phyloP scores from a whole-genome alignment of 2,329 filamentous ascomycete species.

The Pseudogymnoascus sp. region DNA sequence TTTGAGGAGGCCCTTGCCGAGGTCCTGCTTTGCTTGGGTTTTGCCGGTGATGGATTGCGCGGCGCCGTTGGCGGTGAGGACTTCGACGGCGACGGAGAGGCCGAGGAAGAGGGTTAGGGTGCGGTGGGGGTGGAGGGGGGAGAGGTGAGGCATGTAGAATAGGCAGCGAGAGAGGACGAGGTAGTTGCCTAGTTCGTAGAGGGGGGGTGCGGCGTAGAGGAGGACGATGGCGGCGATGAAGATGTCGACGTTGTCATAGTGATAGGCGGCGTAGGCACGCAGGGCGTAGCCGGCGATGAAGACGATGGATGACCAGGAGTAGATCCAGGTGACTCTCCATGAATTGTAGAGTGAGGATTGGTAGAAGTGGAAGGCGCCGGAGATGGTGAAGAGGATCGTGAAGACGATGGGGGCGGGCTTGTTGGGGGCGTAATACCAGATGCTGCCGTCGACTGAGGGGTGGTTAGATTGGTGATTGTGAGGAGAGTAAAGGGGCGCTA shows the following conservation, averaged over 20 bases:
- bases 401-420: constrained; percentile 47
- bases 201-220: constrained; percentile 33
- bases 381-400: constrained; percentile 38
- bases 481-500: background rate
- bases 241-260: constrained; percentile 39
- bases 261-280: constrained; percentile 43
- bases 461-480: background rate
- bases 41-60: constrained; percentile 40
- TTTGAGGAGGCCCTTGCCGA: constrained; percentile 41
- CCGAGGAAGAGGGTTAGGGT: constrained; percentile 39
- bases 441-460: constrained; percentile 26
- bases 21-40: constrained; percentile 29
- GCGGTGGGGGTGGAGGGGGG: constrained; percentile 40
- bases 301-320: constrained; percentile 45
- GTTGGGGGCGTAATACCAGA: constrained; percentile 45
- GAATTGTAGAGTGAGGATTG: constrained; percentile 48
- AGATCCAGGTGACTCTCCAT: constrained; percentile 46
- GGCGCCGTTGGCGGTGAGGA: constrained; percentile 41
- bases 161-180: constrained; percentile 51
- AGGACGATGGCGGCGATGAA: constrained; percentile 35
- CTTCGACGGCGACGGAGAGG: constrained; percentile 40
- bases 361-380: constrained; percentile 41
- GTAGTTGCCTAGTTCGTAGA: constrained; percentile 55
- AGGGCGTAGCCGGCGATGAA: constrained; percentile 49
- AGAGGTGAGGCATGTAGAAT: constrained; percentile 52